These are phyloP conservation scores for Ascochyta viciae-villosae DNA, from an alignment of 2,329 filamentous ascomycete species.

Conservation along the genomic window DNA sequence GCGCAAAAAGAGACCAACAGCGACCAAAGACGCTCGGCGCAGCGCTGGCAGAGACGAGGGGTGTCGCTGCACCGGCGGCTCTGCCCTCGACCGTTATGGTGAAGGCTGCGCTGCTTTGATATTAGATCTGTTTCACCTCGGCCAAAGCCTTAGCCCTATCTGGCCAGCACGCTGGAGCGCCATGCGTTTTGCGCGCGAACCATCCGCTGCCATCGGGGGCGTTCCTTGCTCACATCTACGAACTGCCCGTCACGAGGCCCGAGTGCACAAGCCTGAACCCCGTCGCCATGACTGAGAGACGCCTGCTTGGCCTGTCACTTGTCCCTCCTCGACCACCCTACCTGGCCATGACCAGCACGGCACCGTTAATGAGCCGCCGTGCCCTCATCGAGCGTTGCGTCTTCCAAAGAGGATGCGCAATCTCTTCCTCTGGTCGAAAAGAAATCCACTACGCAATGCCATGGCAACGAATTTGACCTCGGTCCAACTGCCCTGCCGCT, in stretches of 20 bases:
- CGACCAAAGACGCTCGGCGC: too few species aligned
- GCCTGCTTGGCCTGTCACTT: background rate
- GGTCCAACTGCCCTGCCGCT: background rate
- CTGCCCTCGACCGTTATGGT: constrained; percentile 20
- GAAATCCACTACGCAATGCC: constrained; percentile 1
- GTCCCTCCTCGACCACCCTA: background rate
- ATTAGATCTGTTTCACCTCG: constrained; percentile 10
- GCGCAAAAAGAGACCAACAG: background rate
- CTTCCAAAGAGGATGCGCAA: constrained; percentile 3
- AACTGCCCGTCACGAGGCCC: constrained; percentile 11
- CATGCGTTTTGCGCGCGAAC: background rate
- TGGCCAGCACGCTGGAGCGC: background rate
- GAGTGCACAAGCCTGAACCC: constrained; percentile 2
- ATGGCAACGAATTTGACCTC: constrained; percentile 9
- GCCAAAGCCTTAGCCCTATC: background rate
- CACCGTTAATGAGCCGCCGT: constrained; percentile 2
- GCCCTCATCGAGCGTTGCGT: constrained; percentile 6
- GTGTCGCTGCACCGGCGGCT: constrained; percentile 26
- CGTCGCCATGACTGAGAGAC: background rate
- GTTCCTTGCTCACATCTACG: constrained; percentile 10
- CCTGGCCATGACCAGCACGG: background rate
- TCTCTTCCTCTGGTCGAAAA: constrained; percentile 15
- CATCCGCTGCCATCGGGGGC: constrained; percentile 10
- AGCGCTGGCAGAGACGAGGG: constrained; percentile 21
- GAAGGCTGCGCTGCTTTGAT: too few species aligned